Conservation (phyloP, 495 filamentous ascomycete species). For the Neurospora sp. region DNA sequence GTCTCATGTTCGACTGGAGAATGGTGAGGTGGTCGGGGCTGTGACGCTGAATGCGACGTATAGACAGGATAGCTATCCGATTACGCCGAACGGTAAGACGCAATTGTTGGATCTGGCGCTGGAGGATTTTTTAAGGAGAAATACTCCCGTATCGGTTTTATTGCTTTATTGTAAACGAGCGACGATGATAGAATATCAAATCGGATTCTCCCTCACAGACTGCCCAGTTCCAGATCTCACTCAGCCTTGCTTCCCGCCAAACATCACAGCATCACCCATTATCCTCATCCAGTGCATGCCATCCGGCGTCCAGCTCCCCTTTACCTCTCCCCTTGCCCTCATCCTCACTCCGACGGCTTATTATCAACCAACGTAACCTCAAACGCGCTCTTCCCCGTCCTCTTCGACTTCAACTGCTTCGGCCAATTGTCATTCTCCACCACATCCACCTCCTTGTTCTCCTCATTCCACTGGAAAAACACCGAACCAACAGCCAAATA, state of each 20-base stretch:
- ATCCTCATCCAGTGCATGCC: background rate
- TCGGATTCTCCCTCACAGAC: too few species aligned
- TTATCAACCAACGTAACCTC: constrained; percentile 3
- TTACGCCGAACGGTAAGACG: constrained; percentile 28
- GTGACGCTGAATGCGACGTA: constrained; percentile 63
- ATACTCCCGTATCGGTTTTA: too few species aligned
- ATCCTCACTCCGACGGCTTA: background rate
- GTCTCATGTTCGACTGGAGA: constrained; percentile 60
- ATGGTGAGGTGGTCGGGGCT: constrained; percentile 40
- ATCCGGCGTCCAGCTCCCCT: background rate
- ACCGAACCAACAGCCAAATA: constrained; percentile 1
- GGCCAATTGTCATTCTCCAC: constrained; percentile 3
- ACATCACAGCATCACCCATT: background rate
- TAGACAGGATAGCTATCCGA: constrained; percentile 48
- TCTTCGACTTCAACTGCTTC: background rate
- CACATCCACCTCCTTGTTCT: background rate
- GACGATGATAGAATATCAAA: background rate
- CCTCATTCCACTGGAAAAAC: constrained; percentile 2
- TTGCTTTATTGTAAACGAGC: background rate
- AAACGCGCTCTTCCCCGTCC: background rate
- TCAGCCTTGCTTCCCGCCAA: background rate
- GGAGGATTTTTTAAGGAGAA: background rate
- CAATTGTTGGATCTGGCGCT: background rate
- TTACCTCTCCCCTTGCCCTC: too few species aligned
- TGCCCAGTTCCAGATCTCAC: background rate